phyloP scores from a whole-genome alignment of 78 protist species.

The Chrysochromulina tobinii region DNA sequence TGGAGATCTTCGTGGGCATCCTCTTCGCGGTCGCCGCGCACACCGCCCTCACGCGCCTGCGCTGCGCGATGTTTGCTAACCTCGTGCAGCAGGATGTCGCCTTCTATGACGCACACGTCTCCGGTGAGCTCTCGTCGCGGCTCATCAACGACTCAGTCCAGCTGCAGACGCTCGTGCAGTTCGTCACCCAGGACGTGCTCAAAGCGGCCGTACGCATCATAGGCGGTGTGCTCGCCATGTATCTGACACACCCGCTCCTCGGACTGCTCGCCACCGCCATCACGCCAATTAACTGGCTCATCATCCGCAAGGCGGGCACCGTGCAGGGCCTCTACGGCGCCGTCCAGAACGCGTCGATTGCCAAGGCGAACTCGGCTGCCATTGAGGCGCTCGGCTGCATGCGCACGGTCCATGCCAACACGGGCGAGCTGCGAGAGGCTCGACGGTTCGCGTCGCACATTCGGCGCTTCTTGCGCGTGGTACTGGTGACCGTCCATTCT shows the following conservation, averaged over 20 bases:
- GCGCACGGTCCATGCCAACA: constrained; percentile 14
- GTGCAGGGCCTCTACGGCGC: not conserved
- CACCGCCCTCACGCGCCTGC: not conserved
- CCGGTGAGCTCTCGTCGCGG: not conserved
- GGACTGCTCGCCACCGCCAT: not conserved
- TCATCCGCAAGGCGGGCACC: not conserved
- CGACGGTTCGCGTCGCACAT: not conserved
- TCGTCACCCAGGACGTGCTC: not conserved
- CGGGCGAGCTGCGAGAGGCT: not conserved
- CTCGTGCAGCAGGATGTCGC: not conserved
- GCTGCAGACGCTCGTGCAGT: constrained; percentile 6
- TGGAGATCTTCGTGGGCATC: not conserved
- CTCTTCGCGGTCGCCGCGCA: not conserved
- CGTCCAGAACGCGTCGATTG: not conserved
- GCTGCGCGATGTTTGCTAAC: not conserved
- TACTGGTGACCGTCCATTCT: not conserved
- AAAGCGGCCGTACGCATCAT: not conserved
- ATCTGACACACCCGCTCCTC: not conserved
- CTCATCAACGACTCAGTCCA: constrained; percentile 2
- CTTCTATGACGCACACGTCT: not conserved
- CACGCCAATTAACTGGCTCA: not conserved
- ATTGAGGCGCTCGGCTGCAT: constrained; percentile 10
- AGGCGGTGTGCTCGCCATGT: not conserved
- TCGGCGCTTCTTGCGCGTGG: not conserved
- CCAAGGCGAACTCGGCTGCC: not conserved